These are phyloP conservation scores for Niveomyces coronatus DNA, from an alignment of 2,329 filamentous ascomycete species.

Conservation along the genomic window DNA sequence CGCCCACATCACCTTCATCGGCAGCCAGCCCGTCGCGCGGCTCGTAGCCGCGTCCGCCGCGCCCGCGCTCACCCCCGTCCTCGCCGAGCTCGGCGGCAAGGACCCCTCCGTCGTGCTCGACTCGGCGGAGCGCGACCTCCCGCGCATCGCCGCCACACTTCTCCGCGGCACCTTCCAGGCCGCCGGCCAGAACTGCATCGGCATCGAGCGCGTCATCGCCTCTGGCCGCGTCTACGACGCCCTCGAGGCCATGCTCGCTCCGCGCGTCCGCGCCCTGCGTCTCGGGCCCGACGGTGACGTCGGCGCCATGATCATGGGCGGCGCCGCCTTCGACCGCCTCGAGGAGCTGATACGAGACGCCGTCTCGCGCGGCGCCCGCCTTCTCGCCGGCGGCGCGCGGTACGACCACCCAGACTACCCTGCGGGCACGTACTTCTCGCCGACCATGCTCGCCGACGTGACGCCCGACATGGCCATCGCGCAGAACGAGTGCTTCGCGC, in stretches of 20 bases:
- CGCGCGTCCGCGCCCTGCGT: constrained; percentile 63
- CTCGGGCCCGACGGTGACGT: constrained; percentile 73
- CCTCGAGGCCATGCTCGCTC: constrained; percentile 59
- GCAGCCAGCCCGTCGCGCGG: constrained; percentile 76
- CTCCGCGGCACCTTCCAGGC: constrained; percentile 93
- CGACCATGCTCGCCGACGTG: constrained; percentile 86
- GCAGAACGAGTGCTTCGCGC: constrained; percentile 85
- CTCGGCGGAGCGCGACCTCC: constrained; percentile 55
- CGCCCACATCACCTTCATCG: constrained; percentile 91
- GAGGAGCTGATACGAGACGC: constrained; percentile 71
- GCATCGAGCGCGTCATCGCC: constrained; percentile 86
- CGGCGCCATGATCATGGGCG: constrained; percentile 83
- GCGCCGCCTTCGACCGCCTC: constrained; percentile 60
- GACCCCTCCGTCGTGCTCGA: constrained; percentile 87
- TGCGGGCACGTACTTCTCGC: constrained; percentile 80
- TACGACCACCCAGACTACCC: constrained; percentile 63
- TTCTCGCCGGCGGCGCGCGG: constrained; percentile 70
- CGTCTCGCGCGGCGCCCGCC: constrained; percentile 64
- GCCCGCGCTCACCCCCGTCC: constrained; percentile 74
- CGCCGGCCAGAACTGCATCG: constrained; percentile 94
- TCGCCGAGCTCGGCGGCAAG: constrained; percentile 89
- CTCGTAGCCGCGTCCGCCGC: constrained; percentile 81
- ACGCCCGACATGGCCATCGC: constrained; percentile 78
- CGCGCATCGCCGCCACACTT: constrained; percentile 68
- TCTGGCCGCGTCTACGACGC: constrained; percentile 64